Base-by-base conservation (phyloP, 768 basidiomycete species). In the Lactarius tabidus region DNA sequence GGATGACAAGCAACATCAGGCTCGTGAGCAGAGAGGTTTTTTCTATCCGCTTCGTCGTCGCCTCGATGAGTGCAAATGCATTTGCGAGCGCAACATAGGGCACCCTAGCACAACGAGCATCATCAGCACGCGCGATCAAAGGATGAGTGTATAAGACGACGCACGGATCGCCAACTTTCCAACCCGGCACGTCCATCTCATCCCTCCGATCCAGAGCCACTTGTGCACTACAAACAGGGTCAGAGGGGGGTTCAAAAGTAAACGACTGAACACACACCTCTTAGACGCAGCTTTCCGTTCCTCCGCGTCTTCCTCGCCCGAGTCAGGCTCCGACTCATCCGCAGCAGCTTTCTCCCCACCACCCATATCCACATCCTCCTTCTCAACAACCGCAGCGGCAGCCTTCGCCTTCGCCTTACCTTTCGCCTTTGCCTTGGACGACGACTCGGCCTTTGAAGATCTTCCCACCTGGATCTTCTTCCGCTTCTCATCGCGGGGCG, bases 71-170 rank as follows among this genome's bases (percentile, higher is more conserved):
- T 20, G 87, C 82, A 74, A 98, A 98, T 0, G 90, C 85, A 69
- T 93, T 89, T 10, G 94, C 86, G 39, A 99, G 82, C 7, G 97
- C 93, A 20, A 93, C 90, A 73, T 99, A 99, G 0, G 97, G 97
- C 14, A 98, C 90, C 4, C 95, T 98, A 33, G 26, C 23, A 26
- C 8, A 66, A 35, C n/a, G n/a, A n/a, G 20, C 31, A 33, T 59
- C 18, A 31, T 51, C 12, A 6, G 31, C 33, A 39, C 31, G 3
- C 51, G 60, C 68, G 53, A 66, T 53, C 31, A 56, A 29, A 29
- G 48, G 23, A 35, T 31, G 36, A 7, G 59, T 7, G 23, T 5
- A n/a, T 14, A 51, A 20, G 41, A 82, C 91, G 70, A 82, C 92
- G 70, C 73, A 95, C 95, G 92, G 85, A 69, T 89, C 79, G 15